Percentiles rank a stretch among this genome's conserved stretches.
phyloP scores from a whole-genome alignment of 176 grass and related monocot genomes.

The Raddia guianensis region DNA sequence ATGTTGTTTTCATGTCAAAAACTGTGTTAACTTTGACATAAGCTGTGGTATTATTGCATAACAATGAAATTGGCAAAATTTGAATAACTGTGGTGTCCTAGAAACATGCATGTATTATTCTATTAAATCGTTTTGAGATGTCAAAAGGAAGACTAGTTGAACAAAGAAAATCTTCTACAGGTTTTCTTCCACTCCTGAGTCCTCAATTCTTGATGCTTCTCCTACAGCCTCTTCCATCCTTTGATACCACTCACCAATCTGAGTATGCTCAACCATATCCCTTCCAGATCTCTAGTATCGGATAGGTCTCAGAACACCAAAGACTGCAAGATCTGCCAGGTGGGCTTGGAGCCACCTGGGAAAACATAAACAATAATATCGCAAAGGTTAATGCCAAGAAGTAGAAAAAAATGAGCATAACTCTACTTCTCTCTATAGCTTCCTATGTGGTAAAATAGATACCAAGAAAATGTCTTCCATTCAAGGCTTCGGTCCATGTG shows the following conservation, averaged over 20 bases:
- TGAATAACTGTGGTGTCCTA: background rate
- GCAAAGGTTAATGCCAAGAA: background rate
- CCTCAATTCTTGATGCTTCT: constrained; percentile 64
- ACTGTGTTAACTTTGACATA: background rate
- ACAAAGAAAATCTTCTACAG: background rate
- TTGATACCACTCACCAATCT: constrained; percentile 85
- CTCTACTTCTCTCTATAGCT: background rate
- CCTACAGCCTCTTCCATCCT: constrained; percentile 86
- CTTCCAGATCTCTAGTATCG: constrained; percentile 73
- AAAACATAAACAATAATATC: background rate
- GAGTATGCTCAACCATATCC: constrained; percentile 90
- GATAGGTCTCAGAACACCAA: constrained; percentile 91
- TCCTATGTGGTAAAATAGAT: constrained; percentile 7
- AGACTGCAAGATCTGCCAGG: constrained; percentile 89
- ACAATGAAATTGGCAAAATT: constrained; percentile 27
- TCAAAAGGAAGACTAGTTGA: constrained; percentile 1
- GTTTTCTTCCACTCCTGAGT: constrained; percentile 40
- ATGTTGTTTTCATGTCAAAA: background rate
- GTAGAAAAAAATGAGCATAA: background rate
- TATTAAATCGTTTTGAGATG: background rate
- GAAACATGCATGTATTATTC: background rate
- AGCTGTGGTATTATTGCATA: constrained; percentile 16
- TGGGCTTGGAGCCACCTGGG: constrained; percentile 85
- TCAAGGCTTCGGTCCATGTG: constrained; percentile 77
- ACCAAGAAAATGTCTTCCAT: constrained; percentile 91